These are phyloP conservation scores for Tulasnella sp. DNA, from an alignment of 768 basidiomycete species.

Conservation along the genomic window DNA sequence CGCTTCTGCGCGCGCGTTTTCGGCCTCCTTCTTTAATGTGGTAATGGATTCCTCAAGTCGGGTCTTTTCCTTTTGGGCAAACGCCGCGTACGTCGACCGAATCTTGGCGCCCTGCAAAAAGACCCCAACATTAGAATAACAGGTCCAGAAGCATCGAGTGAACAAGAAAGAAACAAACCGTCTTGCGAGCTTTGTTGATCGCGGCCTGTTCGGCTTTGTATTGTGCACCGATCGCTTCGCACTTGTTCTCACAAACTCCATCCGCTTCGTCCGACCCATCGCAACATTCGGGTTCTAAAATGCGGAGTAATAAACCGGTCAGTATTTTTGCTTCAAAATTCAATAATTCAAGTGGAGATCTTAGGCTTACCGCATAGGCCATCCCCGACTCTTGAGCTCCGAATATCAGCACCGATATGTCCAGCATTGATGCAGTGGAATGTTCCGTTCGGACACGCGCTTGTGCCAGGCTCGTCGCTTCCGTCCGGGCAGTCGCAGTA, in stretches of 20 bases:
- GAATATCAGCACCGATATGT: constrained; percentile 75
- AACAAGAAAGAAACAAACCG: constrained; percentile 48
- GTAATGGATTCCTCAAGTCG: constrained; percentile 64
- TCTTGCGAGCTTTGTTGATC: constrained; percentile 74
- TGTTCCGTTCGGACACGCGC: constrained; percentile 67
- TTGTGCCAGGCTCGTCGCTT: constrained; percentile 92
- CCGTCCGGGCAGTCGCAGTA: constrained; percentile 92
- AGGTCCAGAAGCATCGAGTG: background rate
- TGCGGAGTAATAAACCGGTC: constrained; percentile 28
- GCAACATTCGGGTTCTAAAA: constrained; percentile 81
- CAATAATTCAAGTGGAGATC: background rate
- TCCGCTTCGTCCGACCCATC: constrained; percentile 90
- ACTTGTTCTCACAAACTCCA: constrained; percentile 74
- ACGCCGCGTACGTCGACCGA: constrained; percentile 78
- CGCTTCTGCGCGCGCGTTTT: constrained; percentile 63
- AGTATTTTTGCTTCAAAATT: background rate
- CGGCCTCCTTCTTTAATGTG: constrained; percentile 56
- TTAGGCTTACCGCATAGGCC: constrained; percentile 80
- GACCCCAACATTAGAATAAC: background rate
- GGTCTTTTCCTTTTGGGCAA: constrained; percentile 84
- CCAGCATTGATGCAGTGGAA: constrained; percentile 89
- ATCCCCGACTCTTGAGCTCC: constrained; percentile 81
- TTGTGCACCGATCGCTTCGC: constrained; percentile 66
- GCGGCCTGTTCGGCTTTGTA: constrained; percentile 65
- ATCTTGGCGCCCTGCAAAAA: constrained; percentile 77